These are phyloP conservation scores for Corchorus olitorius DNA, from an alignment of 345 rosid genomes.

Conservation along the genomic window DNA sequence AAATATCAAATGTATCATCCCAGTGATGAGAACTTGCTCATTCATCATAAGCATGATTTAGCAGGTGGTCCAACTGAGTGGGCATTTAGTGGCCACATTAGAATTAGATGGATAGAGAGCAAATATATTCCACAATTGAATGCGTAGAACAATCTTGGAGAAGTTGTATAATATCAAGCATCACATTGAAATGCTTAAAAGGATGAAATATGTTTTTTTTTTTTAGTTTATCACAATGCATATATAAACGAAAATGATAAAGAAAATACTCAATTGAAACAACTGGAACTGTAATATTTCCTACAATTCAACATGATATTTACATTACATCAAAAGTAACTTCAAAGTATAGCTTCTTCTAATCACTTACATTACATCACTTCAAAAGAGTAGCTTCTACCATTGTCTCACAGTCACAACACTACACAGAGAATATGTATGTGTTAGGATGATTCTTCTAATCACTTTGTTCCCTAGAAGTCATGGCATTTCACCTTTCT, in stretches of 20 bases:
- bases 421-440: background rate
- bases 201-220: background rate
- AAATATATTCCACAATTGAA: background rate
- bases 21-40: background rate
- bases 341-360: background rate
- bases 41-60: background rate
- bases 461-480: background rate
- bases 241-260: background rate
- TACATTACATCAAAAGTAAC: slow-evolving; percentile 2
- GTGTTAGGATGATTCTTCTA: no score
- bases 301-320: slow-evolving; percentile 4
- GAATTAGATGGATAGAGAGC: slow-evolving; percentile 5
- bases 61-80: background rate
- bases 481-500: slow-evolving; percentile 1
- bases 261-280: background rate
- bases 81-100: background rate
- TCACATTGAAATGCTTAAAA: background rate
- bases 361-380: background rate
- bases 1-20: slow-evolving; percentile 8
- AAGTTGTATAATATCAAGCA: background rate
- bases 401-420: background rate
- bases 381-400: background rate
- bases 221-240: background rate
- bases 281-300: background rate
- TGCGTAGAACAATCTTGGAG: background rate